Base-by-base conservation (phyloP, 202 grass and related monocot species). In the Elaeis oleifera region DNA sequence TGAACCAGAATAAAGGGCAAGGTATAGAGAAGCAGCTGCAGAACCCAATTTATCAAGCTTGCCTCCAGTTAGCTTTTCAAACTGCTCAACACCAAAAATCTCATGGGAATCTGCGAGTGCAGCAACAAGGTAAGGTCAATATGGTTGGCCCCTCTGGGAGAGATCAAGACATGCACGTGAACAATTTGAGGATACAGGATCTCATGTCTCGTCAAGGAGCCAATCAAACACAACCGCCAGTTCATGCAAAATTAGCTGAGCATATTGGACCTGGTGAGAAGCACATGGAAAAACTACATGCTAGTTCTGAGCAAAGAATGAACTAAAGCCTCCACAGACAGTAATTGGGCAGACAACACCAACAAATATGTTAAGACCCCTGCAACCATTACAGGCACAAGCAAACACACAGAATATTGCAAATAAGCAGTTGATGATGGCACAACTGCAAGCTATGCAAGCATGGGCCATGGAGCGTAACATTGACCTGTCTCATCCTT, bases 401-500 rank as follows among this genome's bases (percentile, higher is more conserved):
- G 51, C 54, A 25, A 76, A 29, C 22, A 71, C 63, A 20, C 44
- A 65, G 67, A 84, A 17, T 25, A 56, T 59, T 18, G 68, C 62
- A 63, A 80, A 63, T 59, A 78, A 67, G 55, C 82, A 87, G 16
- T 54, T 92, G 60, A 72, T 77, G 25, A 75, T 84, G 53, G 23
- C 62, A 24, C 90, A 95, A 61, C 69, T 83, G 53, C 94, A 92
- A 84, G 74, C 76, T 60, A 75, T 99, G 78, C 85, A 94, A 67
- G 80, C 80, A 51, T 99, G 88, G 88, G 94, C 85, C 54, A 99
- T 94, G 67, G 85, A 92, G 54, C 57, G 84, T 58, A 94, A 99
- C 19, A 25, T 99, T 1, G 94, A 99, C 56, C 78, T 99, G 50
- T 89, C 94, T 54, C 69, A 86, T 88, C 85, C 94, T 64, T 82